Evolutionary conservation across 2,329 filamentous ascomycete species (phyloP).

Genomic region (Ceratocystis papillata): DNA sequence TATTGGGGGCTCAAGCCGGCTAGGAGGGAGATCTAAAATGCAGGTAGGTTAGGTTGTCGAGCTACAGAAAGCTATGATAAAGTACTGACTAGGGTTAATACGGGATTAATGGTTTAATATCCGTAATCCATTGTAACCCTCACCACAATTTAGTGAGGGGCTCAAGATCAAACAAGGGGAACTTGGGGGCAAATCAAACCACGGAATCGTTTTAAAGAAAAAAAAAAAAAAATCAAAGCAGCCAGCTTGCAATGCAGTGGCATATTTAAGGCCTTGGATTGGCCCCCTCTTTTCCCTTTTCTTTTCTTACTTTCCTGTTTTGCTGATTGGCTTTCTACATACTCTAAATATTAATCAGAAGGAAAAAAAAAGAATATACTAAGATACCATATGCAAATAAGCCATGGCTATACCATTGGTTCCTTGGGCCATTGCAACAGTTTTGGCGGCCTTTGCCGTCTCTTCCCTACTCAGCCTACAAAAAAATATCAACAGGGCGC

Average conservation of each 20-base stretch:
- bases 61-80: not conserved
- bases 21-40: not conserved
- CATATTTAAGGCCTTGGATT: not conserved
- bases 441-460: slow-evolving; percentile 32
- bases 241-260: too few species aligned
- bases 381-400: not conserved
- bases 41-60: not conserved
- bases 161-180: not conserved
- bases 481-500: slow-evolving; percentile 41
- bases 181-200: not conserved
- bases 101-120: not conserved
- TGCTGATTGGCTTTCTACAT: not conserved
- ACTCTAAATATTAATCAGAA: not conserved
- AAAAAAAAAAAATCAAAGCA: not conserved
- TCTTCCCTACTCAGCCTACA: slow-evolving; percentile 31
- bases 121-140: not conserved
- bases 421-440: slow-evolving; percentile 30
- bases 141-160: not conserved
- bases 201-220: not conserved
- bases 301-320: not conserved
- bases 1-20: not conserved
- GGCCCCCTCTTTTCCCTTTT: not conserved
- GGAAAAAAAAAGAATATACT: not conserved
- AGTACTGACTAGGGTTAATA: not conserved
- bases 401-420: not conserved